These are phyloP conservation scores for Pilasporangium apinafurcum DNA, from an alignment of 352 stramenopile genomes.

Conservation along the genomic window DNA sequence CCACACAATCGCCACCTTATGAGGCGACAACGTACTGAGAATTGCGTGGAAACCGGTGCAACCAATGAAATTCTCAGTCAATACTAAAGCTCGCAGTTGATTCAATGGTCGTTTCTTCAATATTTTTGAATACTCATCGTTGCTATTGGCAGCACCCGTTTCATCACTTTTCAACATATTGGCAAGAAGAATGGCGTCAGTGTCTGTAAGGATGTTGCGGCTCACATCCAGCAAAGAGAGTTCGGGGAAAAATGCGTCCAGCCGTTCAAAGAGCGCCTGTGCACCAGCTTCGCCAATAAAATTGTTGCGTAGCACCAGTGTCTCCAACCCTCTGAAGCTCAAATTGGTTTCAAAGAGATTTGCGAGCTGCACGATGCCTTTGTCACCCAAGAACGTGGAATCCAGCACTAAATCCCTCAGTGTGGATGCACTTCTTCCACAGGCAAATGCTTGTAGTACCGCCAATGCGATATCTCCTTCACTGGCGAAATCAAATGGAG, in stretches of 20 bases:
- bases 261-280: constrained; percentile 18
- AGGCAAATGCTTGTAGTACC: constrained; percentile 24
- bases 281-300: constrained; percentile 56
- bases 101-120: constrained; percentile 14
- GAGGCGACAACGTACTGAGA: constrained; percentile 33
- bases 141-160: no score
- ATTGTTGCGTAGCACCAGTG: constrained; percentile 44
- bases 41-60: constrained; percentile 55
- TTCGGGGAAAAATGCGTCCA: constrained; percentile 11
- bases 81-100: constrained; percentile 16
- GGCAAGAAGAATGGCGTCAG: constrained; percentile 34
- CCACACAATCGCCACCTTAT: constrained; percentile 13
- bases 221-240: constrained; percentile 34
- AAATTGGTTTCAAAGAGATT: constrained; percentile 15
- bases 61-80: constrained; percentile 68
- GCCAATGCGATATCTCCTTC: constrained; percentile 41
- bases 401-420: constrained; percentile 46
- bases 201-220: constrained; percentile 57
- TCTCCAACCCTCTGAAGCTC: constrained; percentile 22
- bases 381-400: constrained; percentile 52
- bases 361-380: constrained; percentile 25
- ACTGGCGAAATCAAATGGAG: constrained; percentile 57
- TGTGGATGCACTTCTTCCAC: background rate
- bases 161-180: constrained; percentile 19
- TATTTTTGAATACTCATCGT: no score